Evolutionary conservation across 768 basidiomycete species (phyloP).

Genomic region (Mycena kentingensis): DNA sequence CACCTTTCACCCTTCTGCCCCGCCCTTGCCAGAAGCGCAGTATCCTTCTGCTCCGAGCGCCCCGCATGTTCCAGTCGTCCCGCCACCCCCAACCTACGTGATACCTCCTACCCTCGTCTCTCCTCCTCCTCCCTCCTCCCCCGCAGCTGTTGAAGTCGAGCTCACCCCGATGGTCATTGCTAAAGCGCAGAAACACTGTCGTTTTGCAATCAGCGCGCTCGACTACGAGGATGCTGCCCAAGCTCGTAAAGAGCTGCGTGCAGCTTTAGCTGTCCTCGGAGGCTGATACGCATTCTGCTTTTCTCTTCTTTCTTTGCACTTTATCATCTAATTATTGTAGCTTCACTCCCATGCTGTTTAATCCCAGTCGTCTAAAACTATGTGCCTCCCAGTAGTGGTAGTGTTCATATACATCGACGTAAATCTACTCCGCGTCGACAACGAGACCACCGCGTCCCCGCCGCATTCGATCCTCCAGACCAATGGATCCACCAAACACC

Average conservation of each 20-base stretch:
- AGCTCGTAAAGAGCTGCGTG: constrained; percentile 78
- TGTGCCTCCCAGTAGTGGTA: too few relatives aligned
- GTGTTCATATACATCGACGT: neutral
- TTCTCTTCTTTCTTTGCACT: too few relatives aligned
- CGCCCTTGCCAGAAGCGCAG: constrained; percentile 13
- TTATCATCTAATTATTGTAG: too few relatives aligned
- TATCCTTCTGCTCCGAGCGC: constrained; percentile 22
- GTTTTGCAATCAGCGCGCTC: constrained; percentile 91
- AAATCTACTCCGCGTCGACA: constrained; percentile 55
- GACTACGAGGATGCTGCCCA: constrained; percentile 93
- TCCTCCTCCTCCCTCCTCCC: constrained; percentile 29
- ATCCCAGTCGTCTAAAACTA: too few relatives aligned
- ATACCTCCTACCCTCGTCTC: constrained; percentile 17
- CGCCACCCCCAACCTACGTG: constrained; percentile 27
- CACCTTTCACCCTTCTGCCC: constrained; percentile 20
- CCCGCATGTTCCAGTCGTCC: constrained; percentile 29
- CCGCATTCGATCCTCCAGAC: constrained; percentile 75
- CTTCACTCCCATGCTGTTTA: too few relatives aligned
- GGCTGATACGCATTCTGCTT: too few relatives aligned
- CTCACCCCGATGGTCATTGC: constrained; percentile 68
- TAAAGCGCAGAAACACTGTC: constrained; percentile 87
- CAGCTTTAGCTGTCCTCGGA: constrained; percentile 70
- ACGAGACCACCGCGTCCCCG: constrained; percentile 74
- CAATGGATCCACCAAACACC: constrained; percentile 77
- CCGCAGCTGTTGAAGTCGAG: constrained; percentile 38